phyloP scores from a whole-genome alignment of 257 asterid species.

The Cordia subcordata region DNA sequence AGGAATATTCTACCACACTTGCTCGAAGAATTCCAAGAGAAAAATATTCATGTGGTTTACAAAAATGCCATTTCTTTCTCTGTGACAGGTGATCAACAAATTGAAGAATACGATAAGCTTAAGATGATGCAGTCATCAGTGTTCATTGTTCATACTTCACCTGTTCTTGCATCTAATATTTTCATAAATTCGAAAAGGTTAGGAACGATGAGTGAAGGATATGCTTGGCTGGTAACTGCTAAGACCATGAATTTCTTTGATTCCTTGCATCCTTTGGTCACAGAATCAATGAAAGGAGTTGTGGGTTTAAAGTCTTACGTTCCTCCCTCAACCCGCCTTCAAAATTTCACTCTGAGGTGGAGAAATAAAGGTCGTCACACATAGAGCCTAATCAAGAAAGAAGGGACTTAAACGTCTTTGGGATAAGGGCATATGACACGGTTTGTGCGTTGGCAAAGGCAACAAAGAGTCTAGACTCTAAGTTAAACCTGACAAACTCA shows the following conservation, averaged over 20 bases:
- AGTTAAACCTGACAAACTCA: not conserved
- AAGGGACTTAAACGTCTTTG: constrained; percentile 18
- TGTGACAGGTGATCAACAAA: no score
- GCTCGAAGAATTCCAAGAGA: constrained; percentile 22
- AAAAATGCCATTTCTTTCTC: no score
- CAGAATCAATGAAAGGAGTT: constrained; percentile 32
- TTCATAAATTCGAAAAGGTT: constrained; percentile 26
- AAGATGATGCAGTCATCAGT: constrained; percentile 11
- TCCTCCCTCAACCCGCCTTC: constrained; percentile 22
- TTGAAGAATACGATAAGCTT: constrained; percentile 24
- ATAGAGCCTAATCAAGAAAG: constrained; percentile 10
- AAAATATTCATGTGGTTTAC: constrained; percentile 4
- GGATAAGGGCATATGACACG: constrained; percentile 43
- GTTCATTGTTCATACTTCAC: constrained; percentile 34
- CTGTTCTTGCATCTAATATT: constrained; percentile 28
- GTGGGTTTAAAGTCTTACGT: constrained; percentile 32
- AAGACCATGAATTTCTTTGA: constrained; percentile 31
- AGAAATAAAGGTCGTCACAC: constrained; percentile 12
- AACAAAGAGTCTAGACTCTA: constrained; percentile 14
- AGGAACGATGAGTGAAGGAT: constrained; percentile 35
- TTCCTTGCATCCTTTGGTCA: constrained; percentile 17
- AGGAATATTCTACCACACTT: constrained; percentile 19
- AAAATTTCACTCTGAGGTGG: constrained; percentile 27
- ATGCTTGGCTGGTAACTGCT: constrained; percentile 41
- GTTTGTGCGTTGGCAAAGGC: constrained; percentile 33